A percentile compares a stretch with the other conserved stretches of the same genome.
These are phyloP conservation scores for Yamadazyma trypodendri DNA, from an alignment of 1,139 yeast species.

Conservation along the genomic window DNA sequence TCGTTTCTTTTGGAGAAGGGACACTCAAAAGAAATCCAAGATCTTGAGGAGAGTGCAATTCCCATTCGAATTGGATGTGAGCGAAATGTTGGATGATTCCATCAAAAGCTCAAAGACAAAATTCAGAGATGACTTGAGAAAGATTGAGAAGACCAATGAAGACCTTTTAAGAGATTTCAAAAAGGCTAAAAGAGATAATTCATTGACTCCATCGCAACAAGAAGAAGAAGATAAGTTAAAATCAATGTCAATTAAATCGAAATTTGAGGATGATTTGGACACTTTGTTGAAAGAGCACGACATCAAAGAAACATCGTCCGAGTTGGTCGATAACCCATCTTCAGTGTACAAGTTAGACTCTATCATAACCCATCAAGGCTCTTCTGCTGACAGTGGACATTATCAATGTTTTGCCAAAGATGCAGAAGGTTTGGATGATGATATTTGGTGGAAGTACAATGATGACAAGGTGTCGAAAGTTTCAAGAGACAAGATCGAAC, in stretches of 20 bases:
- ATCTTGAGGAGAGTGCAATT: conserved; percentile 91
- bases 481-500: conserved; percentile 74
- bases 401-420: conserved; percentile 87
- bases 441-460: conserved; percentile 91
- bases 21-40: conserved; percentile 86
- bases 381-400: conserved; percentile 96
- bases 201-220: conserved; percentile 40
- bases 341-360: conserved; percentile 83
- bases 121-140: conserved; percentile 74
- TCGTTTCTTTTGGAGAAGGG: conserved; percentile 94
- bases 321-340: conserved; percentile 76
- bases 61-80: conserved; percentile 87
- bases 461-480: conserved; percentile 87
- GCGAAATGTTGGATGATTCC: conserved; percentile 79
- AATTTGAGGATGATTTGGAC: conserved; percentile 44
- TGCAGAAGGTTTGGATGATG: conserved; percentile 59
- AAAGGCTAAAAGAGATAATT: conserved; percentile 52
- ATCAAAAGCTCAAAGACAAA: conserved; percentile 65
- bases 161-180: conserved; percentile 77
- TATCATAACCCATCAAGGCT: conserved; percentile 89
- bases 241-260: conserved; percentile 41
- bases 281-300: conserved; percentile 35
- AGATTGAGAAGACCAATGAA: conserved; percentile 70
- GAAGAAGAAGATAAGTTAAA: conserved; percentile 51
- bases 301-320: conserved; percentile 25